Base-by-base conservation (phyloP, 148 eudicot genomes). In the Silene latifolia region DNA sequence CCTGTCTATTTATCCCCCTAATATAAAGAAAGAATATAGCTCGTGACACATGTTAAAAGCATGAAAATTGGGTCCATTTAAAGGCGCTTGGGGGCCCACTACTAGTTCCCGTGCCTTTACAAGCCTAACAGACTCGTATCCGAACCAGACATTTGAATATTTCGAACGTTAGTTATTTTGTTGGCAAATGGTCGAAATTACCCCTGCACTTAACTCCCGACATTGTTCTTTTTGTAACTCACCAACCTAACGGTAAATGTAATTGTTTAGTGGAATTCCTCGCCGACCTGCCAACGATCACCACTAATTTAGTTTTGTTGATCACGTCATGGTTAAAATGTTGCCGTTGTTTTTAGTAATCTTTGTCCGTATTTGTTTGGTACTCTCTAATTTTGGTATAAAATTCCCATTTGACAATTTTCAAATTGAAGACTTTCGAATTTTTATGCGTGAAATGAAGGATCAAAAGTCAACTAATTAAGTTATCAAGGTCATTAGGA, bases 101-200 rank as follows among this genome's bases (percentile, higher is more conserved):
- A 5, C 4, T 19, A 8, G 13, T 44, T 48, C 6, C 51, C 58
- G 5, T 5, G n/a, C 64, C 27, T 15, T 5, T 1, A 61, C 59
- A 39, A 51, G 51, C 69, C 81, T 73, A 21, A 11, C 11, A 24
- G 59, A 13, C 48, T 71, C 35, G 79, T 61, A 46, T 24, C 77
- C 80, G 80, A 81, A 25, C 74, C 80, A 72, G 1, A 1, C 7
- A 77, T 81, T 81, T 68, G 74, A 81, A 81, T 60, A 67, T 73
- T 77, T 77, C 65, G 83, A 81, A 67, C 83, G 83, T 81, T 81
- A 58, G 25, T 7, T 32, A 67, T 61, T 71, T 25, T 44, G 39
- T 14, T 7, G 20, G 0, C 15, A 5, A 24, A 12, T 73, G 58
- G 80, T 61, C 77, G 24, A 39, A 3, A 51, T 77, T 67, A 60